Evolutionary conservation across 305 asterid genomes (phyloP).

Genomic region (Fraxinus greggii): DNA sequence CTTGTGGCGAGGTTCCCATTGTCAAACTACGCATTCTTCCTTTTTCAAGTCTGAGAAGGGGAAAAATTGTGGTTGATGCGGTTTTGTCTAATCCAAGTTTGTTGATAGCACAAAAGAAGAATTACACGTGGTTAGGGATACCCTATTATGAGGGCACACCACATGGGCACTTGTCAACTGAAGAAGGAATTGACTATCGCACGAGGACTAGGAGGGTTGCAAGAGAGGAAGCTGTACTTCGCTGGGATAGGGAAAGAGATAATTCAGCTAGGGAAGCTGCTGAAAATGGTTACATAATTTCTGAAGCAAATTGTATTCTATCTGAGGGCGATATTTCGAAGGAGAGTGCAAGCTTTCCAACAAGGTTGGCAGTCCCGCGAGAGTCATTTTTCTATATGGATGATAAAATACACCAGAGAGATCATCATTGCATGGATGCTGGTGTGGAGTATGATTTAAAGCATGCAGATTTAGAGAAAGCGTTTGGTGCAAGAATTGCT

Average conservation of each 20-base stretch:
- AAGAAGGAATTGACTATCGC: conserved; percentile 92
- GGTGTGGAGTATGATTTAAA: conserved; percentile 92
- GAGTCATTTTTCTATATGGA: conserved; percentile 67
- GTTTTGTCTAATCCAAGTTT: conserved; percentile 72
- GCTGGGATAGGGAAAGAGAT: conserved; percentile 81
- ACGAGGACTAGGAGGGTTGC: conserved; percentile 81
- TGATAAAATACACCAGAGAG: conserved; percentile 85
- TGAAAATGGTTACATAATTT: conserved; percentile 66
- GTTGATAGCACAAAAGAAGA: conserved; percentile 77
- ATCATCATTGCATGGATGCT: conserved; percentile 97
- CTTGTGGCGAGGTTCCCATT: conserved; percentile 82
- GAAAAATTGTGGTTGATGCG: conserved; percentile 90
- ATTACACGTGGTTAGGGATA: conserved; percentile 89
- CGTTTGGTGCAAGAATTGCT: conserved; percentile 72
- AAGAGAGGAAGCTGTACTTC: conserved; percentile 72
- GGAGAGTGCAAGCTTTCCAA: conserved; percentile 48
- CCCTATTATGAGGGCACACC: conserved; percentile 70
- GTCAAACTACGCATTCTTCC: conserved; percentile 86
- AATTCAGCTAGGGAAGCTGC: conserved; percentile 74
- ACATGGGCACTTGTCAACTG: conserved; percentile 69
- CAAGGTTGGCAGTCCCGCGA: conserved; percentile 46
- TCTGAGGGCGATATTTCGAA: conserved; percentile 51
- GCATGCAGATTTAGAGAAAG: conserved; percentile 95
- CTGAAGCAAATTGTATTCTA: conserved; percentile 47
- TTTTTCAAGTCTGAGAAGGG: conserved; percentile 86